Evolutionary conservation across 768 basidiomycete genomes (phyloP).

Genomic region (Ephemerocybe angulata): DNA sequence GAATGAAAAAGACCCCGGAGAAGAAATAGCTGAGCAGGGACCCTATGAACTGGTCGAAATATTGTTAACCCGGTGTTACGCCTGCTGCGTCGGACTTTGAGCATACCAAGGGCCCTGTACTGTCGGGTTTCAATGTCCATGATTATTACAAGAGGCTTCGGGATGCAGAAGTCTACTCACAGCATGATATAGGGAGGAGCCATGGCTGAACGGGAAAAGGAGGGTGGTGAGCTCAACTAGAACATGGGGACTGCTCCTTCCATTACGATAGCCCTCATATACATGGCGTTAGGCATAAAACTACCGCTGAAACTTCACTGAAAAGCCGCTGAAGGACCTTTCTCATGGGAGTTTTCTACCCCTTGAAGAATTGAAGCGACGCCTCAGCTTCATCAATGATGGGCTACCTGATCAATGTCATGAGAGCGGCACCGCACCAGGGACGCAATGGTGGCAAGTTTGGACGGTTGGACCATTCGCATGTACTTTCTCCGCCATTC

Average conservation of each 20-base stretch:
- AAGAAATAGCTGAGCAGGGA: slow-evolving; percentile 2
- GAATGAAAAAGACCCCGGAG: background rate
- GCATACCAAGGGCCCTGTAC: slow-evolving; percentile 2
- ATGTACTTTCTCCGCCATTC: too few species aligned
- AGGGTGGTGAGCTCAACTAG: background rate
- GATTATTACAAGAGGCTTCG: background rate
- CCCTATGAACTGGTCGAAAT: background rate
- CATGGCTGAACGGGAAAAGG: background rate
- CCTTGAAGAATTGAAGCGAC: too few species aligned
- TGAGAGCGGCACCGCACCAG: too few species aligned
- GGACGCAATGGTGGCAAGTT: too few species aligned
- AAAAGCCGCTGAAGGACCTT: background rate
- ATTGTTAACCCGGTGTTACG: background rate
- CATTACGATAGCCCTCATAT: background rate
- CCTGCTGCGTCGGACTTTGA: background rate
- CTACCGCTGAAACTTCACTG: background rate
- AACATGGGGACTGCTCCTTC: background rate
- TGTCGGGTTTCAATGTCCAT: background rate
- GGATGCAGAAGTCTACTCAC: background rate
- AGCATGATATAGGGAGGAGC: background rate
- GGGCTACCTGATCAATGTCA: too few species aligned
- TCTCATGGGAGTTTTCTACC: background rate
- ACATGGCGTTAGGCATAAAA: background rate
- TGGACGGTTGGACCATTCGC: too few species aligned
- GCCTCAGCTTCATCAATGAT: too few species aligned